Conservation (phyloP, 495 filamentous ascomycete species). For the Recurvomyces mirabilis region DNA sequence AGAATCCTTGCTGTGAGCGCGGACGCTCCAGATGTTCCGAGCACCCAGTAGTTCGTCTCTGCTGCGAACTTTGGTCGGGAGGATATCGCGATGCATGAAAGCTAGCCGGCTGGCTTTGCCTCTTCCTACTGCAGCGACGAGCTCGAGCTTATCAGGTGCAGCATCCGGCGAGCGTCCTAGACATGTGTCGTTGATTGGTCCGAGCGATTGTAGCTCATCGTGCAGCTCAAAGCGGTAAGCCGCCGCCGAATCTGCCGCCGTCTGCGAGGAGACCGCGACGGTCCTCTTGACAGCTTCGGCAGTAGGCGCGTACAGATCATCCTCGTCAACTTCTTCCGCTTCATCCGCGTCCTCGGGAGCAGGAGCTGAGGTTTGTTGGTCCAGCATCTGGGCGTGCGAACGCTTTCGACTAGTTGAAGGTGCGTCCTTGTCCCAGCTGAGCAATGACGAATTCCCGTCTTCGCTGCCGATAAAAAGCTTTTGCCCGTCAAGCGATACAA, state of each 20-base stretch:
- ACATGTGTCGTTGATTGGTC: slow-evolving; percentile 61
- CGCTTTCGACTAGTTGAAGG: slow-evolving; percentile 35
- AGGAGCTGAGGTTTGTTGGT: slow-evolving; percentile 40
- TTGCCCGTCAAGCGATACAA: slow-evolving; percentile 54
- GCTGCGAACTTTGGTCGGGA: slow-evolving; percentile 50
- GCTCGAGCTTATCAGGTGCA: slow-evolving; percentile 40
- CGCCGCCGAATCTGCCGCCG: slow-evolving; percentile 25
- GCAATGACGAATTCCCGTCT: slow-evolving; percentile 65
- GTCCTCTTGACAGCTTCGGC: slow-evolving; percentile 30
- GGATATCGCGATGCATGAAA: slow-evolving; percentile 62
- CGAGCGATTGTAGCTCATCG: slow-evolving; percentile 65
- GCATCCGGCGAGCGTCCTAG: slow-evolving; percentile 35
- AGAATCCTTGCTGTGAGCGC: not conserved
- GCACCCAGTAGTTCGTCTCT: slow-evolving; percentile 46
- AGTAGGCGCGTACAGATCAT: slow-evolving; percentile 56
- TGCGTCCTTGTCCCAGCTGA: slow-evolving; percentile 63
- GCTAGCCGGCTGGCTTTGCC: slow-evolving; percentile 59
- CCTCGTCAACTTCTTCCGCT: slow-evolving; percentile 33
- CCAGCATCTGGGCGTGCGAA: slow-evolving; percentile 33
- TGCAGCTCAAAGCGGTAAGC: slow-evolving; percentile 65
- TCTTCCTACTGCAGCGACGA: slow-evolving; percentile 61
- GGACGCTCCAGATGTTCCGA: slow-evolving; percentile 12
- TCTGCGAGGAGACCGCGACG: slow-evolving; percentile 18
- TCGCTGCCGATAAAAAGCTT: slow-evolving; percentile 78
- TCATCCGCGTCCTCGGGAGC: not conserved